Percentiles rank a stretch among this genome's conserved stretches.
phyloP scores from a whole-genome alignment of 176 grass and related monocot genomes.

The Echinochloa phyllopogon region DNA sequence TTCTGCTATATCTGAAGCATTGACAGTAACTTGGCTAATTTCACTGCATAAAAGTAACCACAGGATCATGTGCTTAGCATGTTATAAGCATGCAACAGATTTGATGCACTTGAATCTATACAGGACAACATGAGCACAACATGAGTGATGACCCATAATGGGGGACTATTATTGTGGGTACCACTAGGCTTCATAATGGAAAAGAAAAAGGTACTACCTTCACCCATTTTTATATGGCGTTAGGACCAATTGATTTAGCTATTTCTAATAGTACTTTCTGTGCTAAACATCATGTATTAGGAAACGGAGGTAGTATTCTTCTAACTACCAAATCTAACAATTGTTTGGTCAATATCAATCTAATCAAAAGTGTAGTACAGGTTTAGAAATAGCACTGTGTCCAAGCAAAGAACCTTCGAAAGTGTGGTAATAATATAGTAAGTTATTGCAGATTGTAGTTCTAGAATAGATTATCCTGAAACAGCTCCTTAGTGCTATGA shows the following conservation, averaged over 20 bases:
- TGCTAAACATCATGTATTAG: no score
- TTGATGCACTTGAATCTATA: not conserved
- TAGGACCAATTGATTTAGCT: no score
- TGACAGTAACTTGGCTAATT: not conserved
- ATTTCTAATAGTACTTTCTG: no score
- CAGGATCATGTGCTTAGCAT: not conserved
- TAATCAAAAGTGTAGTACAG: not conserved
- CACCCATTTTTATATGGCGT: no score
- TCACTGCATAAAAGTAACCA: constrained; percentile 19
- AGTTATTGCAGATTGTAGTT: not conserved
- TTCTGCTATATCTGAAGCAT: constrained; percentile 44
- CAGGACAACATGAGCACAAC: not conserved
- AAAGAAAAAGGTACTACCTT: not conserved
- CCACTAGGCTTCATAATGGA: not conserved
- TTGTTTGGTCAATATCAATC: not conserved
- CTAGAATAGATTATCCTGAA: not conserved
- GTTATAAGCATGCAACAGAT: constrained; percentile 7
- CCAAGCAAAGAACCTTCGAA: not conserved
- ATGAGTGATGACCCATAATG: not conserved
- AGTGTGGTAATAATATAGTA: not conserved
- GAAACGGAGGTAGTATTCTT: not conserved
- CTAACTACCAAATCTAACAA: not conserved
- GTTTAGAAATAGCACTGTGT: not conserved
- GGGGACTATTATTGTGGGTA: not conserved
- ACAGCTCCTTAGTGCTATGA: not conserved